These are phyloP conservation scores for Raphidocelis subcapitata DNA, from an alignment of 139 green algal genomes.

Conservation along the genomic window DNA sequence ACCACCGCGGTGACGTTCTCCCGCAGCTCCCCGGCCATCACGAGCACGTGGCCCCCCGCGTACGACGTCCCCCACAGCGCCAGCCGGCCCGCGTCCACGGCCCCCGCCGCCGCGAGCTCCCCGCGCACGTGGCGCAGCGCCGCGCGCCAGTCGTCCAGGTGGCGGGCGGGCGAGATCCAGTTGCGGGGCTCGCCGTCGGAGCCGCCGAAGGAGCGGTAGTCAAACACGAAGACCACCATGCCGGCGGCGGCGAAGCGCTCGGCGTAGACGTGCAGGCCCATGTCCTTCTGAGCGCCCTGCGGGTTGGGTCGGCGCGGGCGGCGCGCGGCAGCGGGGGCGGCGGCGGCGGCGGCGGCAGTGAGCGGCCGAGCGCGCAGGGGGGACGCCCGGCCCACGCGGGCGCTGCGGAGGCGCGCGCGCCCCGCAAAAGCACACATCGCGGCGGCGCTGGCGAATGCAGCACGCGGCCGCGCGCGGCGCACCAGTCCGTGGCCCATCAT, in stretches of 20 bases:
- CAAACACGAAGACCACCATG: slow-evolving; percentile 50
- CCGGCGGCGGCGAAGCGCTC: slow-evolving; percentile 31
- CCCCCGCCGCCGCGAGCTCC: background rate
- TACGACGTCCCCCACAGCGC: slow-evolving; percentile 54
- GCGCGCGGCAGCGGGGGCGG: background rate
- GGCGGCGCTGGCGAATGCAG: too few relatives aligned
- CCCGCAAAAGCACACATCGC: too few relatives aligned
- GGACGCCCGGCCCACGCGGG: background rate
- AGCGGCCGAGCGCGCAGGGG: background rate
- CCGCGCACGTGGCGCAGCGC: slow-evolving; percentile 28
- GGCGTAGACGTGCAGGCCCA: slow-evolving; percentile 47
- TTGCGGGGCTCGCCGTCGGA: slow-evolving; percentile 48
- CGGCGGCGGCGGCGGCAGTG: background rate
- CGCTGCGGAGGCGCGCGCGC: too few relatives aligned
- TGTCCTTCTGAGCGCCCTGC: slow-evolving; percentile 49
- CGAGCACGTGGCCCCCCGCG: slow-evolving; percentile 50
- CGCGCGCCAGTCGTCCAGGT: slow-evolving; percentile 48
- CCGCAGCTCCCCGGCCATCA: slow-evolving; percentile 17
- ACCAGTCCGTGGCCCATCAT: slow-evolving; percentile 50
- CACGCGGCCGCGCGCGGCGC: background rate
- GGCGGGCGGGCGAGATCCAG: slow-evolving; percentile 41
- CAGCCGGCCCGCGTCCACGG: slow-evolving; percentile 28
- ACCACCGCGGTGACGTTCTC: slow-evolving; percentile 17
- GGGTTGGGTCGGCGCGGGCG: background rate
- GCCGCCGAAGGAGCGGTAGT: slow-evolving; percentile 60